Conservation (phyloP, 2,329 filamentous ascomycete species). For the Orbilia brochopaga region DNA sequence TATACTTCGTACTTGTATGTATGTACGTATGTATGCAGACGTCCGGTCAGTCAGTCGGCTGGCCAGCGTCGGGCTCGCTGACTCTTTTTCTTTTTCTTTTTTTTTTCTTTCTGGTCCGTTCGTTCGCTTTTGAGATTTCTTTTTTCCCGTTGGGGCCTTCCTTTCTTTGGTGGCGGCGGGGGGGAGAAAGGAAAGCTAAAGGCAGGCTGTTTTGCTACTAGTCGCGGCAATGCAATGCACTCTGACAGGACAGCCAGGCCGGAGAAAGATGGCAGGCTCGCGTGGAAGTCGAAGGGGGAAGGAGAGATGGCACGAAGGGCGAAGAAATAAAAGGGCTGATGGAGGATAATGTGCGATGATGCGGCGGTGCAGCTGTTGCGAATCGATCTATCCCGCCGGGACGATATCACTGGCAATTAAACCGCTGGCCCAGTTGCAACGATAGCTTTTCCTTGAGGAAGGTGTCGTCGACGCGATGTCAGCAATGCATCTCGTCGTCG, state of each 20-base stretch:
- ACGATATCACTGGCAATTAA: too few relatives aligned
- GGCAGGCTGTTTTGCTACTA: background rate
- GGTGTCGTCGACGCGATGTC: too few relatives aligned
- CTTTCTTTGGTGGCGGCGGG: slow-evolving; percentile 2
- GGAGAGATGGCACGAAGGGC: background rate
- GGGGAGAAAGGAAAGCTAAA: too few relatives aligned
- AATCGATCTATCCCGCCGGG: background rate
- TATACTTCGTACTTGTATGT: too few relatives aligned
- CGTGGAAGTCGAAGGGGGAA: background rate
- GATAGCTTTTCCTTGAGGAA: too few relatives aligned
- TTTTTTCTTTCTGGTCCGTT: background rate
- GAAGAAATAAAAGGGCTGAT: slow-evolving; percentile 3
- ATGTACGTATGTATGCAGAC: too few relatives aligned
- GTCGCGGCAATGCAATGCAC: slow-evolving; percentile 4
- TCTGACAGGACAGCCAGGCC: background rate
- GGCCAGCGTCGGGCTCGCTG: background rate
- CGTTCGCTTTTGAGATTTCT: background rate
- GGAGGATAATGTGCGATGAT: background rate
- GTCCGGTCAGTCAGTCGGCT: background rate
- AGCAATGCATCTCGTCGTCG: too few relatives aligned
- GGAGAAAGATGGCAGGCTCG: background rate
- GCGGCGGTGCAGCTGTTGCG: background rate
- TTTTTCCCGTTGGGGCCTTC: background rate
- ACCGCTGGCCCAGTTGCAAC: background rate
- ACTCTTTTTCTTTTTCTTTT: background rate